Conservation (phyloP, 192 early-diverging fungal genomes). For the Podochytrium sp. region DNA sequence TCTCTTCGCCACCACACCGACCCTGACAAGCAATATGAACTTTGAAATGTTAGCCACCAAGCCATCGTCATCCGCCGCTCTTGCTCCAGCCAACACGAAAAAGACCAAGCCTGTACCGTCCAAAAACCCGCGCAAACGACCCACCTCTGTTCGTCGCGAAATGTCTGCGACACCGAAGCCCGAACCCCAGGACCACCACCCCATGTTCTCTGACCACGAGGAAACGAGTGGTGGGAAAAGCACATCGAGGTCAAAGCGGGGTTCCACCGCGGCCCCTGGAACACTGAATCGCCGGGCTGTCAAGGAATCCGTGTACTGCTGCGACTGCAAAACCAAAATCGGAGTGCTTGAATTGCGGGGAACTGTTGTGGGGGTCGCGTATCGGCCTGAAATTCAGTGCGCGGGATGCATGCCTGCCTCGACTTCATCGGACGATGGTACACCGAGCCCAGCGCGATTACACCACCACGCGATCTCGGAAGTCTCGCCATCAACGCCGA, state of each 20-base stretch:
- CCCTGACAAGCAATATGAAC: too few species aligned
- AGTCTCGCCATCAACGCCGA: not conserved
- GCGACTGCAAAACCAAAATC: not conserved
- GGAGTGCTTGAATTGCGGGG: not conserved
- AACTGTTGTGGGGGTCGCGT: not conserved
- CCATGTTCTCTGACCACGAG: too few species aligned
- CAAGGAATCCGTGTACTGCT: not conserved
- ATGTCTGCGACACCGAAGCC: slow-evolving; percentile 4
- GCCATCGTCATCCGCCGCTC: too few species aligned
- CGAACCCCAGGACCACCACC: not conserved
- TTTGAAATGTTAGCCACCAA: too few species aligned
- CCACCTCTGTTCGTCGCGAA: not conserved
- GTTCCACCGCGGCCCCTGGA: not conserved
- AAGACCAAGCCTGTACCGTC: too few species aligned
- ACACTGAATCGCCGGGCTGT: not conserved
- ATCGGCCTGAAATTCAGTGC: not conserved
- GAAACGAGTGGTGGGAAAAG: not conserved
- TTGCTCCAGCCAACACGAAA: too few species aligned
- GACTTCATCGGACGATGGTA: not conserved
- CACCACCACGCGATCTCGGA: too few species aligned
- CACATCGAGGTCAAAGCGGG: not conserved
- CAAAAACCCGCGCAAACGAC: not conserved
- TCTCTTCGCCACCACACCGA: too few species aligned
- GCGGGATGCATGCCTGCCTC: not conserved
- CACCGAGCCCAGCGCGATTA: not conserved